These are phyloP conservation scores for Pseudonectria foliicola DNA, from an alignment of 2,329 filamentous ascomycete species.

Conservation along the genomic window DNA sequence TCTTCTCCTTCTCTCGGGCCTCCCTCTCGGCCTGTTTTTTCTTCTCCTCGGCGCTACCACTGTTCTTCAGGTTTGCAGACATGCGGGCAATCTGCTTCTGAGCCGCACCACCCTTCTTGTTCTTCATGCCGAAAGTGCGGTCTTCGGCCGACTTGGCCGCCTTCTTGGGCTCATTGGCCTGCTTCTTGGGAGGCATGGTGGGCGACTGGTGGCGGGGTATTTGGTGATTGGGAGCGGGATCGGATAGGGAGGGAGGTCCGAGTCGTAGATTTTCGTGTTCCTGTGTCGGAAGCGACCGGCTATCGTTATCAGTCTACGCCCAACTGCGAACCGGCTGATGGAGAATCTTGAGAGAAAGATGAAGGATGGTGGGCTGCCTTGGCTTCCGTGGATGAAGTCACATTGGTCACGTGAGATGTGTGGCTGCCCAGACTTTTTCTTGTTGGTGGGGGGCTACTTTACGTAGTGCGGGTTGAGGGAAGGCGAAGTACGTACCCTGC, in stretches of 20 bases:
- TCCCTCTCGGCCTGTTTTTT: constrained; percentile 62
- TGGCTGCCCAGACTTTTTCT: constrained; percentile 14
- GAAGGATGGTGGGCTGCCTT: constrained; percentile 22
- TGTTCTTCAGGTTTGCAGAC: constrained; percentile 61
- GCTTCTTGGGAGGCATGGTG: constrained; percentile 68
- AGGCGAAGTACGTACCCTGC: constrained; percentile 16
- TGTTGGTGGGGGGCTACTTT: constrained; percentile 6
- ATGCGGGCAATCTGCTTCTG: constrained; percentile 89
- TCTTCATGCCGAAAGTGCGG: constrained; percentile 99
- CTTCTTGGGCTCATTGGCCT: constrained; percentile 50
- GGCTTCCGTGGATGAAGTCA: constrained; percentile 24
- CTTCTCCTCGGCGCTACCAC: constrained; percentile 83
- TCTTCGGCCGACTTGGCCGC: constrained; percentile 69
- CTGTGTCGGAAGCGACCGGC: constrained; percentile 1
- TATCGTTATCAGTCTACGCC: constrained; percentile 9
- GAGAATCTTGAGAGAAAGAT: constrained; percentile 16
- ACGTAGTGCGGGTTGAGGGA: not conserved
- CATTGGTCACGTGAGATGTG: constrained; percentile 17
- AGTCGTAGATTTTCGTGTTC: constrained; percentile 1
- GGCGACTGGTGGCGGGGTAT: constrained; percentile 26
- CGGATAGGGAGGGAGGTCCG: constrained; percentile 4
- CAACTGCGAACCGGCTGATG: constrained; percentile 10
- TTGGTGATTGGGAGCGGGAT: constrained; percentile 10
- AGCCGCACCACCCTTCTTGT: constrained; percentile 90
- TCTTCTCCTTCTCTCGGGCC: constrained; percentile 77